Conservation (phyloP, 192 early-diverging fungal species). For the Podila epicladia region DNA sequence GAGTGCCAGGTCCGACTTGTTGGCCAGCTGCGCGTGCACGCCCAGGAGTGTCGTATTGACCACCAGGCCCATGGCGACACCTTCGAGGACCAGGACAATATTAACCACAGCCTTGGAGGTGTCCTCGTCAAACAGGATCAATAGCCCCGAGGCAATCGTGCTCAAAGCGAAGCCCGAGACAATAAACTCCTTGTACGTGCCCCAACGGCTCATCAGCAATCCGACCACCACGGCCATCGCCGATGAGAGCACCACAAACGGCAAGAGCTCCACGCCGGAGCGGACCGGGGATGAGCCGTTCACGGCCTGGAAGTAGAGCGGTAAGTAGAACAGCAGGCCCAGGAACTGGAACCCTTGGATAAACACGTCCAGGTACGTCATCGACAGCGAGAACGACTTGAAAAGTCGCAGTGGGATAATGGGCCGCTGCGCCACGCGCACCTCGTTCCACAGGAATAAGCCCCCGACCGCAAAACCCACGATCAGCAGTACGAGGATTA, state of each 20-base stretch:
- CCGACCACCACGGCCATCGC: conserved; percentile 14
- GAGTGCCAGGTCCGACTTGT: conserved; percentile 35
- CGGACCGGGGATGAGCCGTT: conserved; percentile 73
- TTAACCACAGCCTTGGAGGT: conserved; percentile 26
- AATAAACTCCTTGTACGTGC: conserved; percentile 50
- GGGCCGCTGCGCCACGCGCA: conserved; percentile 75
- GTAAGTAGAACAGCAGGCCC: conserved; percentile 76
- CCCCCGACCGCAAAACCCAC: conserved; percentile 62
- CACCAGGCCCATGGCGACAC: conserved; percentile 37
- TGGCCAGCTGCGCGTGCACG: conserved; percentile 36
- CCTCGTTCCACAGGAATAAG: conserved; percentile 73
- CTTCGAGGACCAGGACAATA: conserved; percentile 15
- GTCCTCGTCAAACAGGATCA: conserved; percentile 41
- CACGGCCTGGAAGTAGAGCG: conserved; percentile 86
- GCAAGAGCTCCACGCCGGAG: conserved; percentile 78
- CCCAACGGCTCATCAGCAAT: conserved; percentile 42
- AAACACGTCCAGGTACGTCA: conserved; percentile 68
- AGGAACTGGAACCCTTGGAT: conserved; percentile 72
- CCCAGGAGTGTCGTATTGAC: conserved; percentile 40
- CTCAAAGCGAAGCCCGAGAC: conserved; percentile 24
- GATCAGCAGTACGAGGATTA: conserved; percentile 64
- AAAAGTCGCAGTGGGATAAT: conserved; percentile 76
- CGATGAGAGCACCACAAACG: conserved; percentile 65
- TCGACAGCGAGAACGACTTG: conserved; percentile 67
- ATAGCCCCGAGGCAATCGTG: conserved; percentile 3